Evolutionary conservation across 108 stramenopile species (phyloP), one percentile per base, ranked within the genome.

Genomic region (Epithemia pelagica): DNA sequence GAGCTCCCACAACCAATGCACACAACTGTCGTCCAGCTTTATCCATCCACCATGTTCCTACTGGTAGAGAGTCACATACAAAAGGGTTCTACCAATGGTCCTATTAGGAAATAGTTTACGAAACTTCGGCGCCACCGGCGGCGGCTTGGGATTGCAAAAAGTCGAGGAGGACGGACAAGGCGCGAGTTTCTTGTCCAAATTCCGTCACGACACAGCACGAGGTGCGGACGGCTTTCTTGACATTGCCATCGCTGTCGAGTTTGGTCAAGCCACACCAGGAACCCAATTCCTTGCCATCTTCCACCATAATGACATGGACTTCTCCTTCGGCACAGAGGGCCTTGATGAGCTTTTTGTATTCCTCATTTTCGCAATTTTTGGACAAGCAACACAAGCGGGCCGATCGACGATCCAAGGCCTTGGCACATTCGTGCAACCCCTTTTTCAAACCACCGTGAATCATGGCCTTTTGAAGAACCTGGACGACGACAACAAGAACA

Each of bases 371-470:
- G 89, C 99, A 99, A 83, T 97, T 94, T 80, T 95, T 95, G 78
- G 97, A 88, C 32, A 99, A 95, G 79, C 96, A 97, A 90, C 99
- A 99, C 54, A 99, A 88, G 68, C 96, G 95, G 69, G 97, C 98
- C 28, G 96, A 81, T 28, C 92, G 90, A 31, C 94, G 82, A 68
- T 99, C 98, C 65, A 99, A 92, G 60, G 92, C 99, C 95, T 98
- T 98, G 79, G 95, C 93, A 72, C 96, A 95, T 81, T 99, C 99
- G 81, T 97, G 99, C 52, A 99, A 93, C 27, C 97, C 99, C 77
- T 98, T 96, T 78, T 92, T 91, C 59, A 99, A 93, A 64, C 99
- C 97, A 63, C 96, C 95, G 73, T 96, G 91, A 74, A 97, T 86
- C 82, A 97, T 91, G 71, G 99, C 95, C 90, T 96, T 95, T 76